Base-by-base conservation (phyloP, 108 stramenopile genomes). In the Discostella stelligeroides region DNA sequence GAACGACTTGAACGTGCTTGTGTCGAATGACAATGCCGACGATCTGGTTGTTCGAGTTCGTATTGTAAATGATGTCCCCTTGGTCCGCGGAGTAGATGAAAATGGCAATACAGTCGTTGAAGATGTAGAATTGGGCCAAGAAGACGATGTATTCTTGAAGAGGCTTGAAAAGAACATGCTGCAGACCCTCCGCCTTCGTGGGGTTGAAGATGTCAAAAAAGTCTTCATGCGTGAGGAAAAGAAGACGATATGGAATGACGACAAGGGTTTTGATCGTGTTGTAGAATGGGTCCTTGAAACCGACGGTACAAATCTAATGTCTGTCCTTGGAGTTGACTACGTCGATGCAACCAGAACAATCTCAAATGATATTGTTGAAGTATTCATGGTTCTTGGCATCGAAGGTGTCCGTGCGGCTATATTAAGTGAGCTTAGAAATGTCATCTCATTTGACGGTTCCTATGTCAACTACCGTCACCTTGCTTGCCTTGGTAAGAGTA, bases 401-500 rank as follows among this genome's bases (percentile, higher is more conserved):
- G 98, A 99, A 75, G 98, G 95, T 29, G 96, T 96, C 14, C 94
- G 98, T 53, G 86, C 84, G 17, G 89, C 94, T 13, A 82, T 96
- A 53, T 70, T 95, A 18, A 81, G 88, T 63, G 92, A 95, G 71
- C 79, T 96, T 17, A 79, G 92, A 20, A 89, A 92, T 72, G 92
- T 96, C 62, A 93, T 95, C 60, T 90, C 87, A 50, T 98, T 98
- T 69, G 98, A 99, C 74, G 97, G 97, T 57, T 94, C 96, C 8
- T 99, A 99, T 80, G 97, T 99, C 21, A 99, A 99, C 68, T 98
- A 99, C 75, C 95, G 98, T 49, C 98, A 99, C 73, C 69, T 99
- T 66, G 91, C 96, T n/a, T 88, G 92, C 54, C 87, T 99, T 13
- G 34, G 34, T 34, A 34, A 34, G 34, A 5, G 34, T 34, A 6